phyloP scores from a whole-genome alignment of 2,329 filamentous ascomycete species.

The Aspergillus sp. region DNA sequence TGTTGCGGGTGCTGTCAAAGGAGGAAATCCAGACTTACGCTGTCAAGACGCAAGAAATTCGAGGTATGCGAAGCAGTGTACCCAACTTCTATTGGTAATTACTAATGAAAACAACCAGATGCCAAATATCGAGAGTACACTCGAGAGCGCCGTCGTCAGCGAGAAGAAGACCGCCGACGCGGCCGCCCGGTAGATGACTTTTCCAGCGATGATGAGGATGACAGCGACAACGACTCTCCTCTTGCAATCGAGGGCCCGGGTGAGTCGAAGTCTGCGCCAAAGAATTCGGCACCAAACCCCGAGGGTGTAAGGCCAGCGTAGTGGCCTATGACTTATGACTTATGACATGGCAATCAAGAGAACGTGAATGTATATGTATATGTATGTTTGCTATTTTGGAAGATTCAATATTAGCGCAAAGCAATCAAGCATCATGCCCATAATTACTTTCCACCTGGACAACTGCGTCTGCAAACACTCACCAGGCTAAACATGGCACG shows the following conservation, averaged over 20 bases:
- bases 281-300: slow-evolving; percentile 7
- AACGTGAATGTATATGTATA: slow-evolving; percentile 7
- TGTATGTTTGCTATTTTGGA: background rate
- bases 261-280: slow-evolving; percentile 18
- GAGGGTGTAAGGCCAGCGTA: background rate
- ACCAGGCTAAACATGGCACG: background rate
- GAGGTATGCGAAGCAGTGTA: slow-evolving; percentile 58
- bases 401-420: background rate
- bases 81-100: background rate
- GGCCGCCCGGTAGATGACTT: slow-evolving; percentile 29
- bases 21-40: slow-evolving; percentile 90
- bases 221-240: slow-evolving; percentile 29
- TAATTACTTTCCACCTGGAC: no score
- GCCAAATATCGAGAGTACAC: slow-evolving; percentile 38
- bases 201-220: slow-evolving; percentile 40
- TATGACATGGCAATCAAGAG: background rate
- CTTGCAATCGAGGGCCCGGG: slow-evolving; percentile 34
- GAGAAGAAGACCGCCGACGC: slow-evolving; percentile 44
- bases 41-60: slow-evolving; percentile 73
- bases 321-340: background rate
- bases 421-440: background rate
- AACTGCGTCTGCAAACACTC: no score
- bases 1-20: slow-evolving; percentile 79
- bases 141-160: slow-evolving; percentile 38
- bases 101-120: slow-evolving; percentile 26